Conservation (phyloP, 768 basidiomycete genomes). For the Antrodiella citrinella region DNA sequence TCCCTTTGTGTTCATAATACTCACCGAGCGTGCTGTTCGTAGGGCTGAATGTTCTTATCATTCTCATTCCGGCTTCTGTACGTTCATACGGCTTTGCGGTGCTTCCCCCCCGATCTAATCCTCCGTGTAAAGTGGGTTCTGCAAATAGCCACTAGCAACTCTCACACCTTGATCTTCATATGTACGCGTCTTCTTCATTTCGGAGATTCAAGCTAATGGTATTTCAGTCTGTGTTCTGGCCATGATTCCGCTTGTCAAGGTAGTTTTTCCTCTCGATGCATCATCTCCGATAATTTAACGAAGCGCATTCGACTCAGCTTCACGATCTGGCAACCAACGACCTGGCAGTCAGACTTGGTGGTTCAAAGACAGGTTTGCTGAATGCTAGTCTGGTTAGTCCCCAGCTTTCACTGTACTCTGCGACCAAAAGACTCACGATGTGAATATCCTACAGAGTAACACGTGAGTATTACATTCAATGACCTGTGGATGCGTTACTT, state of each 20-base stretch:
- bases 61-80: conserved; percentile 65
- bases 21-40: no score
- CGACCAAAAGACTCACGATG: conserved; percentile 30
- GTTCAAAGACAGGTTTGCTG: conserved; percentile 66
- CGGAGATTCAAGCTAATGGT: neutral
- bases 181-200: conserved; percentile 28
- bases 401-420: neutral
- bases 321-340: conserved; percentile 74
- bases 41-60: conserved; percentile 67
- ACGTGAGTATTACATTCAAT: conserved; percentile 40
- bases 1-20: no score
- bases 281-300: neutral
- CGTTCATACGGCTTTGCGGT: conserved; percentile 16
- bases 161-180: conserved; percentile 51
- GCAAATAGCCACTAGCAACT: conserved; percentile 36
- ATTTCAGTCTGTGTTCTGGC: conserved; percentile 53
- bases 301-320: conserved; percentile 32
- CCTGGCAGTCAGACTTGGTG: conserved; percentile 67
- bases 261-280: conserved; percentile 18
- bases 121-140: conserved; percentile 42
- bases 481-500: conserved; percentile 1
- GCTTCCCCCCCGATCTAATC: neutral
- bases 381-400: conserved; percentile 74
- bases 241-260: conserved; percentile 75
- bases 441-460: conserved; percentile 57